phyloP scores from a whole-genome alignment of 108 stramenopile genomes.

The Discostella stelligeroides region DNA sequence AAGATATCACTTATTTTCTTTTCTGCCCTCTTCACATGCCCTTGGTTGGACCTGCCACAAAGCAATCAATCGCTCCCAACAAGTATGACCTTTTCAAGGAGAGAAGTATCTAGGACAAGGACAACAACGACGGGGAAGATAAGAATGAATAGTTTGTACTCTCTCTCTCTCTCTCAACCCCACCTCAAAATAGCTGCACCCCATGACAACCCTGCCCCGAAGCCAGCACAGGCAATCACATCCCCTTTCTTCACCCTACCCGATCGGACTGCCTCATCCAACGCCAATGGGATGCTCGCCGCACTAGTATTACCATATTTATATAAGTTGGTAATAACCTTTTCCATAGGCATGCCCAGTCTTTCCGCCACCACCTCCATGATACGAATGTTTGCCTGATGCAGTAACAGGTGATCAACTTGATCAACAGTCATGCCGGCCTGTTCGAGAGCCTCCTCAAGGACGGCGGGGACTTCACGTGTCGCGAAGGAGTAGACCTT shows the following conservation, averaged over 20 bases:
- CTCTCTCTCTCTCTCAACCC: constrained; percentile 51
- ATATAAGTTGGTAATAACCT: constrained; percentile 90
- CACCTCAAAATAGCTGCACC: constrained; percentile 94
- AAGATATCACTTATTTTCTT: no score
- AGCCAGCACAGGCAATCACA: constrained; percentile 97
- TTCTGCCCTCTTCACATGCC: no score
- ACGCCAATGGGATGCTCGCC: constrained; percentile 91
- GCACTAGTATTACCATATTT: constrained; percentile 96
- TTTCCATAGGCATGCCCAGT: constrained; percentile 91
- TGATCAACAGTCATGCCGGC: constrained; percentile 89
- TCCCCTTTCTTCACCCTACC: constrained; percentile 96
- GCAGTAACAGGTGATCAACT: constrained; percentile 92
- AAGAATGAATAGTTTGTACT: no score
- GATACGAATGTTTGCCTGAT: constrained; percentile 98
- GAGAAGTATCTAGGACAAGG: no score
- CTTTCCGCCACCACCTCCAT: constrained; percentile 94
- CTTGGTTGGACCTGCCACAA: no score
- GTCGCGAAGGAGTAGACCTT: constrained; percentile 98
- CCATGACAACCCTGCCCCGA: constrained; percentile 97
- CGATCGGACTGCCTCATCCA: constrained; percentile 91
- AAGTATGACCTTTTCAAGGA: no score
- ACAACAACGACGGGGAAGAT: no score
- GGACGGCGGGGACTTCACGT: constrained; percentile 89
- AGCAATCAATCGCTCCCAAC: no score
- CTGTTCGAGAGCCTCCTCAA: constrained; percentile 87